Base-by-base conservation (phyloP, 2,329 filamentous ascomycete genomes). In the Hypoxylon sp. region DNA sequence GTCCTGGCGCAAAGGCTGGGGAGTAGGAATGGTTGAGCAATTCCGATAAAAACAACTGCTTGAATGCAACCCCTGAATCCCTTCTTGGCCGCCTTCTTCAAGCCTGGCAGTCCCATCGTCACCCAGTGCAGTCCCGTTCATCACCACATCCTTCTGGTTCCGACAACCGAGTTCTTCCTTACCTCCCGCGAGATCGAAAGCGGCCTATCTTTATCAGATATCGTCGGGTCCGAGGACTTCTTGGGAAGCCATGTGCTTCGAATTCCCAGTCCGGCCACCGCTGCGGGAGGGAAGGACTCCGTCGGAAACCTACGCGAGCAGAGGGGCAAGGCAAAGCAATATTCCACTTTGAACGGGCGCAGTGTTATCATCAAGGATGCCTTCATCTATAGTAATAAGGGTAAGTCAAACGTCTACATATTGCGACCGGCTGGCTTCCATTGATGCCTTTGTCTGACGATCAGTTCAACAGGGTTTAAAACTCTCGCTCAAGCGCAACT, bases 1-100 rank as follows among this genome's bases (percentile, higher is more conserved):
- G n/a, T 51, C 56, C 51, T 51, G 44, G 55, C 61, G 19, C 37
- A 34, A n/a, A 59, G 43, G 59, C 61, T 56, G 34, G 57, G 56
- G 21, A 56, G 57, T 32, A 51, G 49, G 52, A 43, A 57, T 62
- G 50, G 21, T 57, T 52, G 48, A 59, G 37, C 50, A 27, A 29
- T 44, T 59, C 53, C 26, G 38, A 55, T 63, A 60, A 67, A 71
- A 66, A 72, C 70, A 75, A 74, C 79, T 88, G 64, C 60, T 63
- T 70, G 88, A 86, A 96, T 96, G 92, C 92, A 92, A 87, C 91
- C 94, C 79, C 83, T 97, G 86, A 99, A 99, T 78, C 94, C 94
- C 73, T 97, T 97, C 77, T 83, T 99, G 74, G 88, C 90, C 80
- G 91, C 93, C 81, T 97, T 99, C 86, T 97, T 97, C 83, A 91